Evolutionary conservation across 495 filamentous ascomycete genomes (phyloP).

Genomic region (Margaritispora aquatica): DNA sequence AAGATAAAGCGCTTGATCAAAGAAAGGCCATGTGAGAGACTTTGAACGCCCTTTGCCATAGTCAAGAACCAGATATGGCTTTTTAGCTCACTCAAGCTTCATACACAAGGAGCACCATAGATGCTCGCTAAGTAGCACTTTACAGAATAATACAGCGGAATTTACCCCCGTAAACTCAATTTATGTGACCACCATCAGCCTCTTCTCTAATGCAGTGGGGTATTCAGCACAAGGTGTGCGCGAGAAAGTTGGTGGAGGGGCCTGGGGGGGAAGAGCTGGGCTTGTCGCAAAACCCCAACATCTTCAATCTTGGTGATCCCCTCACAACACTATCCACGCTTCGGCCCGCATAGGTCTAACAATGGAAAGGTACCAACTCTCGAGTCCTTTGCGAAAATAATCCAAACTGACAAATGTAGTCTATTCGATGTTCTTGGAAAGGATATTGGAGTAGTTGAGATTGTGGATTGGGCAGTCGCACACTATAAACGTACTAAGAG

Average conservation of each 20-base stretch:
- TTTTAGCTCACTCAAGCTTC: no score
- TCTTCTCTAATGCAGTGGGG: no score
- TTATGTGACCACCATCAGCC: no score
- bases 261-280: neutral
- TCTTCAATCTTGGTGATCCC: neutral
- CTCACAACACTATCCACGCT: neutral
- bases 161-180: no score
- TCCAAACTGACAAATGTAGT: neutral
- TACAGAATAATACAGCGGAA: no score
- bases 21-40: no score
- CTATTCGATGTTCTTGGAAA: slow-evolving; percentile 6
- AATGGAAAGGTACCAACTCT: neutral
- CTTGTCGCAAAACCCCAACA: neutral
- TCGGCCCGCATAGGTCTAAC: neutral
- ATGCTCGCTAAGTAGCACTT: no score
- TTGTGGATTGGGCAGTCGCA: slow-evolving; percentile 9
- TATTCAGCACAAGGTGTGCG: no score
- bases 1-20: no score
- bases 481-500: neutral
- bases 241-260: neutral
- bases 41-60: no score
- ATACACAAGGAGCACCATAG: no score
- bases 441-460: slow-evolving; percentile 9
- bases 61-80: no score
- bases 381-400: neutral